These are phyloP conservation scores for Hanseniaspora hatyaiensis DNA, from an alignment of 805 yeast genomes.

Conservation along the genomic window DNA sequence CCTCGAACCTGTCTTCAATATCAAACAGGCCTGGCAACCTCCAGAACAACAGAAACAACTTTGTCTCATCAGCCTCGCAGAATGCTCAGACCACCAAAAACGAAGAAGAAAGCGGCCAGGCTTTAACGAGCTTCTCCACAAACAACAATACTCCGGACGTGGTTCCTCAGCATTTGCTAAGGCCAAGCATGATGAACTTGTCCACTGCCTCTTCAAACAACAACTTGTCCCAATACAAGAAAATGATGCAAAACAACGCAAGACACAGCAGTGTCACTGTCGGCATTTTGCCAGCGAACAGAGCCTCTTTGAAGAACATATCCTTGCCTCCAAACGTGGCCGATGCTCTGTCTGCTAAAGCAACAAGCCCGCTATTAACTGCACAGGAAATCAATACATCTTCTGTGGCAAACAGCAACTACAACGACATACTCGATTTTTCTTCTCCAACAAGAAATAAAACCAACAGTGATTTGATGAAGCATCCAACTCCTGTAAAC, in stretches of 20 bases:
- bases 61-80: not conserved
- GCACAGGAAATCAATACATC: too few relatives aligned
- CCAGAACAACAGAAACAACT: constrained; percentile 9
- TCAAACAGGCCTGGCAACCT: constrained; percentile 15
- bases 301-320: not conserved
- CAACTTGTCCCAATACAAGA: constrained; percentile 14
- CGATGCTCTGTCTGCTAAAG: not conserved
- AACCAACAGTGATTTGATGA: not conserved
- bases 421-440: constrained; percentile 13
- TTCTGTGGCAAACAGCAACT: too few relatives aligned
- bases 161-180: not conserved
- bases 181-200: constrained; percentile 11
- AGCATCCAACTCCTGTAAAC: not conserved
- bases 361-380: too few relatives aligned
- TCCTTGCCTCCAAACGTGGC: not conserved
- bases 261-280: constrained; percentile 15
- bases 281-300: constrained; percentile 7
- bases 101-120: constrained; percentile 2
- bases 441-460: constrained; percentile 10
- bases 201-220: constrained; percentile 14
- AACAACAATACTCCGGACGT: not conserved
- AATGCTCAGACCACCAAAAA: not conserved
- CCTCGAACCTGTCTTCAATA: constrained; percentile 10
- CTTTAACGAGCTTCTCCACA: too few relatives aligned
- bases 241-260: constrained; percentile 16